A percentile compares a stretch with the other conserved stretches of the same genome.
These are phyloP conservation scores for Trifolium fragiferum DNA, from an alignment of 306 rosid genomes.

Conservation along the genomic window DNA sequence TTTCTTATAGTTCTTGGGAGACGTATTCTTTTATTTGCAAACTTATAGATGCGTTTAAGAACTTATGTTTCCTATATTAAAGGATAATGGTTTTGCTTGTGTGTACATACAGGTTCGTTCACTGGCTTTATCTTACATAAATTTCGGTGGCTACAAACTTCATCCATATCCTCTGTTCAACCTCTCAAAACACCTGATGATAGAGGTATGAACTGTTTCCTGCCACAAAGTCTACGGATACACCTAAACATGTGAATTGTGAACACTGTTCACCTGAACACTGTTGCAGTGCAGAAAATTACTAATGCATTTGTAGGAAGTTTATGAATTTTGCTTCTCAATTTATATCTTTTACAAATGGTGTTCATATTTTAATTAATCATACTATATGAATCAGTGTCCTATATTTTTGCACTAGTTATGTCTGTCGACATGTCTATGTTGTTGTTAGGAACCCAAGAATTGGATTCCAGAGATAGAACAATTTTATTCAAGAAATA, in stretches of 20 bases:
- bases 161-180: slow-evolving; percentile 73
- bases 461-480: too few relatives aligned
- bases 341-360: too few relatives aligned
- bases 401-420: too few relatives aligned
- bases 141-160: slow-evolving; percentile 85
- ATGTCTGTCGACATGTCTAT: too few relatives aligned
- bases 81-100: slow-evolving; percentile 28
- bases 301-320: neutral
- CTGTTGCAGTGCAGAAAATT: neutral
- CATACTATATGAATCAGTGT: too few relatives aligned
- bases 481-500: too few relatives aligned
- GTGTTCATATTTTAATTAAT: too few relatives aligned
- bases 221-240: neutral
- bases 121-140: slow-evolving; percentile 75
- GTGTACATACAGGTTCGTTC: slow-evolving; percentile 61
- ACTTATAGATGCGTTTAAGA: slow-evolving; percentile 1
- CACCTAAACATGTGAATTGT: neutral
- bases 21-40: slow-evolving; percentile 10
- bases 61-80: slow-evolving; percentile 9
- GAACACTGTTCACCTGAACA: neutral
- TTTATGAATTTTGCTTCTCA: too few relatives aligned
- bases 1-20: neutral
- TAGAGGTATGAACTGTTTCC: slow-evolving; percentile 64
- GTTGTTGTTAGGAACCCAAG: too few relatives aligned
- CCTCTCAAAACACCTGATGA: slow-evolving; percentile 70